Conservation (phyloP, 108 stramenopile species). For the Skeletonema tropicum region DNA sequence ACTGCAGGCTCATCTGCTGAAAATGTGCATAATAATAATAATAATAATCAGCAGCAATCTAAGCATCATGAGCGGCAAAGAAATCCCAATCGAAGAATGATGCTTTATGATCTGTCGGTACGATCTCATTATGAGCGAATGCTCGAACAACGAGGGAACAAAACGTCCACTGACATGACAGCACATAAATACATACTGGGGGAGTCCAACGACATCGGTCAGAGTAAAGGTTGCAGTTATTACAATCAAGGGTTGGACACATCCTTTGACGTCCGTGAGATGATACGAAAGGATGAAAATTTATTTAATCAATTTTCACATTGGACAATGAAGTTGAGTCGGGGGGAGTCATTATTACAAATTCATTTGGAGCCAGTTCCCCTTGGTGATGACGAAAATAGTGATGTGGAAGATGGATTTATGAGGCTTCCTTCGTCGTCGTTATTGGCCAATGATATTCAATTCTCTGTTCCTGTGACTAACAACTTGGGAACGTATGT, state of each 20-base stretch:
- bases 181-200: neutral
- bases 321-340: slow-evolving; percentile 40
- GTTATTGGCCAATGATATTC: slow-evolving; percentile 25
- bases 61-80: neutral
- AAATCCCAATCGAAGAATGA: slow-evolving; percentile 24
- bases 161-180: slow-evolving; percentile 1
- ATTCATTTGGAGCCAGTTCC: slow-evolving; percentile 19
- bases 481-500: slow-evolving; percentile 27
- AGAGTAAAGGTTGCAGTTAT: slow-evolving; percentile 7
- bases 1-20: neutral
- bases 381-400: neutral
- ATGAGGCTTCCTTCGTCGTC: slow-evolving; percentile 27
- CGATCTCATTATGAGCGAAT: slow-evolving; percentile 32
- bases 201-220: neutral
- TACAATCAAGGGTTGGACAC: slow-evolving; percentile 39
- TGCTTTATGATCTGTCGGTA: slow-evolving; percentile 42
- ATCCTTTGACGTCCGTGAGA: slow-evolving; percentile 8
- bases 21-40: neutral
- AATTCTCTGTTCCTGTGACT: slow-evolving; percentile 15
- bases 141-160: slow-evolving; percentile 7
- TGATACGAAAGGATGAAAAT: neutral
- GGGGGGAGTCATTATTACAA: slow-evolving; percentile 25
- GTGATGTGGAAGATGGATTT: neutral
- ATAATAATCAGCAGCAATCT: neutral
- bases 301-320: slow-evolving; percentile 35